A percentile compares a stretch with the other conserved stretches of the same genome.
Conservation (phyloP, 768 basidiomycete species). For the Tylopilus rubrobrunneus region DNA sequence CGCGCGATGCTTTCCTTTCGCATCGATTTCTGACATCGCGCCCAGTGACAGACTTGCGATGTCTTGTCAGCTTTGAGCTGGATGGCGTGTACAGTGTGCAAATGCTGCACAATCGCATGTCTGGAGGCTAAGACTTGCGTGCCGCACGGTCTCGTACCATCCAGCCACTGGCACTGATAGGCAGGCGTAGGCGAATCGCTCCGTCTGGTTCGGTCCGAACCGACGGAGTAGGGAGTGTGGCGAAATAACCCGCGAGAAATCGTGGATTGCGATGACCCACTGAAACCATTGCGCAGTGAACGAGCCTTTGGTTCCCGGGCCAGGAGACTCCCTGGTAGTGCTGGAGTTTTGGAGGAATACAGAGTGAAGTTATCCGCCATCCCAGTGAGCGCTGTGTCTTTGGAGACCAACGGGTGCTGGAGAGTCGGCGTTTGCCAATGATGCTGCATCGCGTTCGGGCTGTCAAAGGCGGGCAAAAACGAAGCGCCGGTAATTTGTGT, state of each 20-base stretch:
- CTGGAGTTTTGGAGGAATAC: not conserved
- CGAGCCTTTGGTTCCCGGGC: no score
- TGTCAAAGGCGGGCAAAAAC: not conserved
- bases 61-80: constrained; percentile 8
- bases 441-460: no score
- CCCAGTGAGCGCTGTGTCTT: not conserved
- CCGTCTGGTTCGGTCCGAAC: not conserved
- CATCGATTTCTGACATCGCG: constrained; percentile 16
- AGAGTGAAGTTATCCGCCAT: not conserved
- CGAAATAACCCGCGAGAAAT: not conserved
- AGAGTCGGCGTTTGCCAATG: not conserved
- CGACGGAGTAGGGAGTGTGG: constrained; percentile 5
- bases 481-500: not conserved
- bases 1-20: constrained; percentile 24
- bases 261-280: no score
- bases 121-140: constrained; percentile 1
- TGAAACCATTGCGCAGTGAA: not conserved
- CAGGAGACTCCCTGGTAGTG: not conserved
- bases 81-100: constrained; percentile 9
- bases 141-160: not conserved
- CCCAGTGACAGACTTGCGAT: constrained; percentile 15
- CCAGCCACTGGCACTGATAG: constrained; percentile 13
- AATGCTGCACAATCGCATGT: constrained; percentile 10
- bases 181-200: not conserved
- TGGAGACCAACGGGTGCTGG: not conserved